Percentiles rank a stretch among this genome's conserved stretches.
Conservation (phyloP, 495 filamentous ascomycete species). For the Pseudevernia furfuracea region DNA sequence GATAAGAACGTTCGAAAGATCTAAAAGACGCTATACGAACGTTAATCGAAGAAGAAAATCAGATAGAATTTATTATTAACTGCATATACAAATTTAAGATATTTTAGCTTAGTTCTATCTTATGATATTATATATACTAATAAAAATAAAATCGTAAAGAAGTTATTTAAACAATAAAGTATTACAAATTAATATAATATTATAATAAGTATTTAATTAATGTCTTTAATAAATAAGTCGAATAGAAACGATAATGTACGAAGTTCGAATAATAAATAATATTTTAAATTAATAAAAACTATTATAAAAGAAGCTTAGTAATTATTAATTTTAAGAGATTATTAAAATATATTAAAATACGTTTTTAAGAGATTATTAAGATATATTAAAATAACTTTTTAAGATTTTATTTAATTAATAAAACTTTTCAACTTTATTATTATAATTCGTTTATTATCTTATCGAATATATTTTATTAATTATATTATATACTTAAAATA, state of each 20-base stretch:
- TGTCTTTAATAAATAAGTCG: not conserved
- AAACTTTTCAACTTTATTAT: not conserved
- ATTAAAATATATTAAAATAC: not conserved
- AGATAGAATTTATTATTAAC: not conserved
- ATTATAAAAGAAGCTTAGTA: too few relatives aligned
- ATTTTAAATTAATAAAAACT: too few relatives aligned
- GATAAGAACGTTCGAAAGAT: too few relatives aligned
- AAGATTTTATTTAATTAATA: not conserved
- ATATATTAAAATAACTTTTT: conserved; percentile 3
- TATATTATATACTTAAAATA: not conserved
- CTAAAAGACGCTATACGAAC: too few relatives aligned
- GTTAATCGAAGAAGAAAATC: too few relatives aligned
- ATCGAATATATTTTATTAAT: not conserved
- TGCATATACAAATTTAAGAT: too few relatives aligned
- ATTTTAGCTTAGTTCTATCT: too few relatives aligned
- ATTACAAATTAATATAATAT: not conserved
- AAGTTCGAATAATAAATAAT: too few relatives aligned
- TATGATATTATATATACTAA: too few relatives aligned
- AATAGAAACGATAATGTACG: too few relatives aligned
- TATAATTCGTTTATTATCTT: not conserved
- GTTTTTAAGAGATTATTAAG: too few relatives aligned
- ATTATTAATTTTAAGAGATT: not conserved
- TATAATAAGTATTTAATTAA: not conserved
- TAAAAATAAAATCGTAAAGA: not conserved
- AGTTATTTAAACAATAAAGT: not conserved